Percentiles rank a stretch among this genome's conserved stretches.
These are phyloP conservation scores for Dendrocalamus latiflorus DNA, from an alignment of 202 grass and related monocot species.

Conservation along the genomic window DNA sequence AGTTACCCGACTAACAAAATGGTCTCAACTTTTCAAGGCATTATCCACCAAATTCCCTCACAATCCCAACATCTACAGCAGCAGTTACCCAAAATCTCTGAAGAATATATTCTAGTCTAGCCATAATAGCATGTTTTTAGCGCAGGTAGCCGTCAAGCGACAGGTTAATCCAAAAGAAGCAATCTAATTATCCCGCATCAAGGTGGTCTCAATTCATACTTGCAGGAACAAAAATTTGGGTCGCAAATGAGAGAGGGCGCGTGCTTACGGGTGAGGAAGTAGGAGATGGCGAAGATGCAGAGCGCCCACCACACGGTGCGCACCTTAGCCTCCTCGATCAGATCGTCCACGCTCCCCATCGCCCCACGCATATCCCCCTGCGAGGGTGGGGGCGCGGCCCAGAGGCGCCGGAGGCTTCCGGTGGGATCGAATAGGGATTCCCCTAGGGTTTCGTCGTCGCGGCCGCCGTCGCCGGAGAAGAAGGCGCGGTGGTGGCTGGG, in stretches of 20 bases:
- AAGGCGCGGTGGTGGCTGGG: not conserved
- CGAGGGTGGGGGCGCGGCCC: not conserved
- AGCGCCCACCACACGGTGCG: constrained; percentile 85
- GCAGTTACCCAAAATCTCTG: not conserved
- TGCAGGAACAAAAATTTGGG: too few relatives aligned
- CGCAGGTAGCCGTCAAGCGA: not conserved
- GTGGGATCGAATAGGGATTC: not conserved
- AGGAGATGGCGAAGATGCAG: constrained; percentile 83
- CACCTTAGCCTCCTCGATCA: constrained; percentile 90
- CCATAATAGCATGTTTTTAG: not conserved
- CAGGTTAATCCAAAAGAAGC: not conserved
- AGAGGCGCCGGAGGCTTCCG: not conserved
- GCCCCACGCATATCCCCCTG: constrained; percentile 47
- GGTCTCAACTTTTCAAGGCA: not conserved
- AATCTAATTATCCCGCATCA: not conserved
- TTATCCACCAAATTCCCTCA: not conserved
- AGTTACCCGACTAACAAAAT: too few relatives aligned
- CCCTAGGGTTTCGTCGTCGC: not conserved
- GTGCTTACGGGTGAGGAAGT: constrained; percentile 83
- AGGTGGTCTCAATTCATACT: not conserved
- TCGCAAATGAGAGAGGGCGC: not conserved
- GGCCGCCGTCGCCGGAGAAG: constrained; percentile 26
- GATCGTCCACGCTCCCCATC: constrained; percentile 84
- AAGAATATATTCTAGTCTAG: not conserved
- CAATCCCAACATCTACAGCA: not conserved